Evolutionary conservation across 163 green algal species (phyloP), one percentile per base, ranked within the genome.

Genomic region (Scenedesmus sp.): DNA sequence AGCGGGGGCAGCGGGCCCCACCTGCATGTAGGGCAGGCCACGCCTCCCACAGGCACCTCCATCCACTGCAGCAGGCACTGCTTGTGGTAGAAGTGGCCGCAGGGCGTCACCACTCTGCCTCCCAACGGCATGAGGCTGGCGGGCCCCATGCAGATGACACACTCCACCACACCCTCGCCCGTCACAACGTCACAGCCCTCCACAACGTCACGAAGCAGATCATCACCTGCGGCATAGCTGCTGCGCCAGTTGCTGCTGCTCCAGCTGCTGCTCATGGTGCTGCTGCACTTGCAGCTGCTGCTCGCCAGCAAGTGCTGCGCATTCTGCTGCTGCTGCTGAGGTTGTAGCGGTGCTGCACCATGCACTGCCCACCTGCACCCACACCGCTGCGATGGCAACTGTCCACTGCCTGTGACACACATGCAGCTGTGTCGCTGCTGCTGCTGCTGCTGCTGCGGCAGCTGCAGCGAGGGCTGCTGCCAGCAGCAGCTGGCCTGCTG

Each of bases 141-240:
- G 0, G 92, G 90, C 44, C 89, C 94, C 97, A 99, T 99, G 94
- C 97, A 99, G 80, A 99, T 99, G 49, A 98, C 96, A 87, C 97
- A 99, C 86, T 99, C 97, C 51, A 95, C 90, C 26, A 85, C 76
- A 42, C 89, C 94, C 42, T 81, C 51, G 1, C 94, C 91, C 33
- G 90, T 94, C 53, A 92, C 85, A 20, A 42, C 72, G 72, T 90
- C 44, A 56, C 79, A 90, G 33, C 46, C 51, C 61, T 92, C 85
- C 59, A 93, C 86, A 35, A 85, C 91, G 15, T 88, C 91, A 79
- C 83, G 88, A n/a, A 88, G 53, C 22, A 40, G 3, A 40, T 46
- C 56, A 18, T 68, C 88, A 35, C 13, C 35, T 51, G 51, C 73
- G 13, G 81, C 43, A 43, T 61, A 68, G 49, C 42, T 51, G 82